These are phyloP conservation scores for Bipolaris cookei DNA, from an alignment of 2,329 filamentous ascomycete species.

Conservation along the genomic window DNA sequence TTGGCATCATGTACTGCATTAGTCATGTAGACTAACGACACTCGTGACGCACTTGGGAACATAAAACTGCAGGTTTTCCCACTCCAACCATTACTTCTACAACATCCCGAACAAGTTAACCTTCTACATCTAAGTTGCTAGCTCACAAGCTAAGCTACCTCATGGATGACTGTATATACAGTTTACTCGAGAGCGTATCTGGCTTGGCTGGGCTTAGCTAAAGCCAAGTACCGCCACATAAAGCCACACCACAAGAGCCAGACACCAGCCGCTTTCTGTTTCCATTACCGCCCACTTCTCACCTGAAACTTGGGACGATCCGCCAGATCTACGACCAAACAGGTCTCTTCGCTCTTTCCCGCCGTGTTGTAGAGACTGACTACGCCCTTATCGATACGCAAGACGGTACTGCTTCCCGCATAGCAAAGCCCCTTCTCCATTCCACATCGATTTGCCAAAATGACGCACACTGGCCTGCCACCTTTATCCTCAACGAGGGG, in stretches of 20 bases:
- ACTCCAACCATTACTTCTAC: background rate
- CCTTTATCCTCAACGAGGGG: conserved; percentile 56
- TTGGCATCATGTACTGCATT: background rate
- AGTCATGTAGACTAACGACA: background rate
- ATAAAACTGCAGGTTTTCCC: background rate
- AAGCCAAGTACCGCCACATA: background rate
- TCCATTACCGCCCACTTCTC: conserved; percentile 32
- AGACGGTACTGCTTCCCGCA: conserved; percentile 74
- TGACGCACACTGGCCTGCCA: conserved; percentile 65
- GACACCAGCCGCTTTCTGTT: background rate
- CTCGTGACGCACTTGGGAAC: background rate
- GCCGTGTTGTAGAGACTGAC: conserved; percentile 73
- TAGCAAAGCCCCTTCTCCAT: conserved; percentile 70
- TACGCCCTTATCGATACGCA: conserved; percentile 69
- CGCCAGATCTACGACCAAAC: conserved; percentile 71
- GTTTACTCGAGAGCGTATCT: background rate
- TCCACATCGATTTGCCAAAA: conserved; percentile 75
- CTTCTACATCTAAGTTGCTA: background rate
- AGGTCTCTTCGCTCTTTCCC: conserved; percentile 71
- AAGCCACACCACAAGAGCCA: background rate
- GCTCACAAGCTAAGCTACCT: background rate
- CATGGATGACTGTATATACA: background rate
- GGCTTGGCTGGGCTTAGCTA: background rate
- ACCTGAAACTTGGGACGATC: conserved; percentile 47
- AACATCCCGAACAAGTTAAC: background rate